Conservation (phyloP, 345 rosid genomes). For the Citrus sp. region DNA sequence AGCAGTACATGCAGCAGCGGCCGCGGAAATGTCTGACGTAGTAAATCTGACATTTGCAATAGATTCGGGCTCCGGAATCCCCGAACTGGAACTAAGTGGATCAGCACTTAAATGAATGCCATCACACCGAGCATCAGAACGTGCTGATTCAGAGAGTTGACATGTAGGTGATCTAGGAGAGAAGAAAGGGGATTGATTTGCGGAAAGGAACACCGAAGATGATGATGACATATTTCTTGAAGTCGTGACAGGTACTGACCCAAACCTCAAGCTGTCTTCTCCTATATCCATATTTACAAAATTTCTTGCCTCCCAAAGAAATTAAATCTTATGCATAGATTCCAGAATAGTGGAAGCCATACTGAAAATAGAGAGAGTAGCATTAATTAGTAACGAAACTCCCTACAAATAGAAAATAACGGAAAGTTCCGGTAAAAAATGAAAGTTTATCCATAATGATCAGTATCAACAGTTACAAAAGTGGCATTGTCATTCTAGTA, state of each 20-base stretch:
- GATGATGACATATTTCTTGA: constrained; percentile 77
- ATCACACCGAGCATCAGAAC: constrained; percentile 61
- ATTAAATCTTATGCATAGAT: constrained; percentile 35
- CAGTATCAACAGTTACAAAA: not conserved
- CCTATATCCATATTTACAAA: constrained; percentile 48
- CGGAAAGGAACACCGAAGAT: constrained; percentile 86
- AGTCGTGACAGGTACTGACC: constrained; percentile 47
- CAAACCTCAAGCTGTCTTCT: constrained; percentile 72
- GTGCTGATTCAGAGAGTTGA: constrained; percentile 54
- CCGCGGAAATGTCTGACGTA: constrained; percentile 35
- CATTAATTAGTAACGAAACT: constrained; percentile 10
- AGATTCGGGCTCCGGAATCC: constrained; percentile 45
- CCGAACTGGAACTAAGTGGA: constrained; percentile 53
- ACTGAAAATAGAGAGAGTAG: constrained; percentile 28
- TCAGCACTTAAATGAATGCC: constrained; percentile 42
- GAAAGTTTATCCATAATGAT: not conserved
- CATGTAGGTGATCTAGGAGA: constrained; percentile 75
- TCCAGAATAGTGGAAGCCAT: constrained; percentile 26
- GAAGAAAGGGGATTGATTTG: constrained; percentile 89
- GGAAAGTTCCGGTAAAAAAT: not conserved
- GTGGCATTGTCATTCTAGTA: not conserved
- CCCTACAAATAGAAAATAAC: constrained; percentile 7
- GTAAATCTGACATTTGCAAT: constrained; percentile 33
- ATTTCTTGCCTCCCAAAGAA: constrained; percentile 20
- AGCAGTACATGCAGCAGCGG: constrained; percentile 28